phyloP scores from a whole-genome alignment of 1,139 yeast species.

The Nematodospora anomalae region DNA sequence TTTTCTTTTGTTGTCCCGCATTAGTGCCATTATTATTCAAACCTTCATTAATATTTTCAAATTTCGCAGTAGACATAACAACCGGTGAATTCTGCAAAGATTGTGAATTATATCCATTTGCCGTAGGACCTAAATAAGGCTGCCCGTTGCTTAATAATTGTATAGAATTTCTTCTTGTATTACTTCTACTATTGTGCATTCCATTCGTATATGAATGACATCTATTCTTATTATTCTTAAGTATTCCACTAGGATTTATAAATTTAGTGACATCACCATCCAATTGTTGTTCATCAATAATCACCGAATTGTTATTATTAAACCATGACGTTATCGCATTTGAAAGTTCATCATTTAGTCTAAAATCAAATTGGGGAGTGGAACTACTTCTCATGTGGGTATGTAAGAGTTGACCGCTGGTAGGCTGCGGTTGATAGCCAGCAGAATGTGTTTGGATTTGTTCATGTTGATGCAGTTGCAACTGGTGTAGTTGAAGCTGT shows the following conservation, averaged over 20 bases:
- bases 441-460: neutral
- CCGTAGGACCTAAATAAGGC: neutral
- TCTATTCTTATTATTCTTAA: conserved; percentile 7
- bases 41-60: conserved; percentile 11
- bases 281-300: conserved; percentile 2
- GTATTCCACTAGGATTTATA: conserved; percentile 9
- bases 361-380: conserved; percentile 15
- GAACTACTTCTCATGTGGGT: conserved; percentile 14
- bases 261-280: conserved; percentile 1
- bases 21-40: conserved; percentile 2
- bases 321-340: conserved; percentile 11
- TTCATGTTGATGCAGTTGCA: conserved; percentile 5
- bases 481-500: conserved; percentile 16
- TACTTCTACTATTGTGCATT: conserved; percentile 9
- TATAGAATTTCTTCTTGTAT: conserved; percentile 13
- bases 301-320: conserved; percentile 3
- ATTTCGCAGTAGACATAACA: conserved; percentile 8
- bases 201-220: conserved; percentile 13
- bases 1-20: conserved; percentile 8
- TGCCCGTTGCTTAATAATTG: conserved; percentile 9
- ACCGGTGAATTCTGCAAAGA: conserved; percentile 12
- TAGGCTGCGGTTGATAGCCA: neutral
- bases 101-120: neutral
- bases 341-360: conserved; percentile 10
- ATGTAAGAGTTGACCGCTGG: neutral